A percentile compares a stretch with the other conserved stretches of the same genome.
Conservation (phyloP, 2,329 filamentous ascomycete genomes). For the Aspergillus nomiae region DNA sequence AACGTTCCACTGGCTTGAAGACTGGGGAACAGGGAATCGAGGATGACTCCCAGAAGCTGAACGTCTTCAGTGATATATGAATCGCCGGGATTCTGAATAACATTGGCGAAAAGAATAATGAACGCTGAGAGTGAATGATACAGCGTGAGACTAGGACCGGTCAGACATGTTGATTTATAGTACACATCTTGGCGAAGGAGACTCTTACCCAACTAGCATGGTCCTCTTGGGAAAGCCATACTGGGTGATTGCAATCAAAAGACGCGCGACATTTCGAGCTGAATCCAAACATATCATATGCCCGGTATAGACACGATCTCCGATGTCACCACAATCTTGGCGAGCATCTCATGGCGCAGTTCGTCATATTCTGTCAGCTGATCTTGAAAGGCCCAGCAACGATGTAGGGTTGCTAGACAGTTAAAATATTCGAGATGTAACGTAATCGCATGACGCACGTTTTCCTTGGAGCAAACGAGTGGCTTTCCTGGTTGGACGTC, state of each 20-base stretch:
- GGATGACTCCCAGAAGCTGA: background rate
- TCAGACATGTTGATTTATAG: background rate
- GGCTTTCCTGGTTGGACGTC: background rate
- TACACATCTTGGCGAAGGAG: background rate
- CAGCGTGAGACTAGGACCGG: background rate
- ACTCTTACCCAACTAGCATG: background rate
- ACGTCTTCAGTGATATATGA: background rate
- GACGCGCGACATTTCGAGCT: background rate
- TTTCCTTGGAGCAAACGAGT: background rate
- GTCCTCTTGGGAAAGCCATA: background rate
- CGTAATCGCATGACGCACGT: background rate
- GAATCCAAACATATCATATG: background rate
- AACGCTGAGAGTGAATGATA: background rate
- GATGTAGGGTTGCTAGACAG: background rate
- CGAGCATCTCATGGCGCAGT: background rate
- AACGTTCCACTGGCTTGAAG: background rate
- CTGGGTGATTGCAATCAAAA: background rate
- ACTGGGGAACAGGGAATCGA: background rate
- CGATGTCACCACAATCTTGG: background rate
- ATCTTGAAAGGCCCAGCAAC: slow-evolving; percentile 1
- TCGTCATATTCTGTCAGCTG: background rate
- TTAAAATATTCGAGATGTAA: slow-evolving; percentile 1
- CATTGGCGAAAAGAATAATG: background rate
- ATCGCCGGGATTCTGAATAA: background rate
- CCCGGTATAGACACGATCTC: slow-evolving; percentile 2